Evolutionary conservation across 306 rosid genomes (phyloP), one percentile per base, ranked within the genome.

Genomic region (Ammopiptanthus mongolicus): DNA sequence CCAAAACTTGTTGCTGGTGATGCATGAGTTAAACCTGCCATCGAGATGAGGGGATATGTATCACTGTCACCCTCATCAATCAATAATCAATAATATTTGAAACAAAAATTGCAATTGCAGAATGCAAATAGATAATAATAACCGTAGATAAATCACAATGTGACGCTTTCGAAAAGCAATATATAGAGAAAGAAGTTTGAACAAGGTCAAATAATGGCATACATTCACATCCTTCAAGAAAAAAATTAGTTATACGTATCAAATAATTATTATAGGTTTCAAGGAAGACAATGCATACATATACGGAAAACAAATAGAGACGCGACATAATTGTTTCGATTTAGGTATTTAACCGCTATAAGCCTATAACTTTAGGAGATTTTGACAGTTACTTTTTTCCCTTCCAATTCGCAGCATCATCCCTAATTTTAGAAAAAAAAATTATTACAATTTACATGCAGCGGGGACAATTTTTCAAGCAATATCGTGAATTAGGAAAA

Each of bases 11-110:
- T 52, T 47, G 77, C 75, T 3, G 37, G 77, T 81, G 84, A 75
- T 12, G 77, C 77, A 74, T 60, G 77, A 67, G 80, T 80, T 50
- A 74, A 50, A 80, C 80, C 66, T 74, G 66, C 31, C 56, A 23
- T 66, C 0, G 4, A 55, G 65, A 51, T 50, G 53, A 78, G 8
- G 22, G 17, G 74, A 51, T 69, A n/a, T n/a, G 9, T 9, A 28
- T 58, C 22, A 58, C 51, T 80, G 59, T 80, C 84, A 48, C 59
- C 74, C 50, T 80, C 83, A 73, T 55, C 33, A 39, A n/a, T n/a
- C n/a, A n/a, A n/a, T n/a, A n/a, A n/a, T n/a, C n/a, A n/a, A n/a
- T n/a, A n/a, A 77, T 6, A 77, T 46, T 69, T 68, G 69, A 58
- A 63, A 21, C 55, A 39, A 18, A 33, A 57, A 58, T 60, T 69